Conservation (phyloP, 345 rosid genomes). For the Viola odorata region DNA sequence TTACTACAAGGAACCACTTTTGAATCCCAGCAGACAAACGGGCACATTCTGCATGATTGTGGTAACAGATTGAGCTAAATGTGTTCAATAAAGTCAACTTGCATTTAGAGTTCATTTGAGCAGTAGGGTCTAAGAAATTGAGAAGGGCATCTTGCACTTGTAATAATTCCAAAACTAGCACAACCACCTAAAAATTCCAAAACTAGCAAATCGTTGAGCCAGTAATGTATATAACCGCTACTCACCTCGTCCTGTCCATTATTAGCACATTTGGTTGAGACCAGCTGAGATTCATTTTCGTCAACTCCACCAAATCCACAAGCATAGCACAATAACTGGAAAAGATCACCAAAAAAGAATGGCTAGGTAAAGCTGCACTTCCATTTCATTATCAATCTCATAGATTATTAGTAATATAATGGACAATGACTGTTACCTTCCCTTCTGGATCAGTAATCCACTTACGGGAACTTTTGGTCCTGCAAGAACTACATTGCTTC, state of each 20-base stretch:
- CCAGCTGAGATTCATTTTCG: slow-evolving; percentile 11
- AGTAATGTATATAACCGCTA: background rate
- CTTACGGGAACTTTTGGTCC: background rate
- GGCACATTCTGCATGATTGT: background rate
- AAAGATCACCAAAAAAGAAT: slow-evolving; percentile 7
- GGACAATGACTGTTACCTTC: slow-evolving; percentile 7
- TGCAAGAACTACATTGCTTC: slow-evolving; percentile 8
- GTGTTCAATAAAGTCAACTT: background rate
- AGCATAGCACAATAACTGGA: slow-evolving; percentile 16
- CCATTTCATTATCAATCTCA: background rate
- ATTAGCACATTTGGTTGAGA: slow-evolving; percentile 12
- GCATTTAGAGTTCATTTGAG: background rate
- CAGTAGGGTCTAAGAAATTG: too few species aligned
- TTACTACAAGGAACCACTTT: background rate
- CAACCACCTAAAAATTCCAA: slow-evolving; percentile 8
- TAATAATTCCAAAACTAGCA: background rate
- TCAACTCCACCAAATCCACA: slow-evolving; percentile 3
- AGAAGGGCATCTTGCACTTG: background rate
- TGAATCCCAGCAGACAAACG: background rate
- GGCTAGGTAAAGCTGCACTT: background rate
- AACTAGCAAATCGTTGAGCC: slow-evolving; percentile 9
- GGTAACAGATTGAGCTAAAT: background rate
- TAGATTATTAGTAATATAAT: background rate
- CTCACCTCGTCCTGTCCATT: slow-evolving; percentile 21
- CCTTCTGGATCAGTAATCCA: background rate